Evolutionary conservation across 257 asterid species (phyloP), one percentile per base, ranked within the genome.

Genomic region (Craterostigma plantagineum): DNA sequence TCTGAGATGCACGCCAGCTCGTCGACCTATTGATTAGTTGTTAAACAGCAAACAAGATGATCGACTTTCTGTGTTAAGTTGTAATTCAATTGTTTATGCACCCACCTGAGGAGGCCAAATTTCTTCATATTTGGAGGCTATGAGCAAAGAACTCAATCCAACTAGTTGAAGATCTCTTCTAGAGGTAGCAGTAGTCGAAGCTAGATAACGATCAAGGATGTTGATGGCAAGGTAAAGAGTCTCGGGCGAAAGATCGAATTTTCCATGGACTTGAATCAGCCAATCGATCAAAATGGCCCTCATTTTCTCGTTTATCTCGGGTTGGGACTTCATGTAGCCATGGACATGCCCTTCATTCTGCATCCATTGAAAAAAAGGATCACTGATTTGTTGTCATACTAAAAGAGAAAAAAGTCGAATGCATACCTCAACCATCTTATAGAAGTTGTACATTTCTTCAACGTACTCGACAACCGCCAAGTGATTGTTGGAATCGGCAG

Each of bases 71-170:
- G 30, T 23, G 30, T 2, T 23, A 2, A 23, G 6, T 23, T 23
- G n/a, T n/a, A n/a, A n/a, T n/a, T n/a, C n/a, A n/a, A n/a, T n/a
- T n/a, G 30, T 23, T 23, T 23, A 6, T 23, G 30, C 1, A 7
- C 14, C n/a, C 41, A 73, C 91, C 77, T 87, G 92, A 8, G 98
- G 98, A 1, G 95, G 93, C 98, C 98, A 87, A 11, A 87, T 82
- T 53, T 87, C 98, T 59, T 87, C 95, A 18, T 87, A 87, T 48
- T 87, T 87, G 4, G 98, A 82, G 40, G 98, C 98, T 16, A 82
- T 55, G 1, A 87, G 95, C 93, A 79, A 70, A 4, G 98, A 59
- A 48, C 91, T 55, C 35, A 87, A 43, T 14, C 98, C 98, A 16
- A 87, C 63, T 51, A 87, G 51, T 58, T 87, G 98, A 54, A 87